These are phyloP conservation scores for Cucurbita pepo DNA, from an alignment of 306 rosid species.

Conservation along the genomic window DNA sequence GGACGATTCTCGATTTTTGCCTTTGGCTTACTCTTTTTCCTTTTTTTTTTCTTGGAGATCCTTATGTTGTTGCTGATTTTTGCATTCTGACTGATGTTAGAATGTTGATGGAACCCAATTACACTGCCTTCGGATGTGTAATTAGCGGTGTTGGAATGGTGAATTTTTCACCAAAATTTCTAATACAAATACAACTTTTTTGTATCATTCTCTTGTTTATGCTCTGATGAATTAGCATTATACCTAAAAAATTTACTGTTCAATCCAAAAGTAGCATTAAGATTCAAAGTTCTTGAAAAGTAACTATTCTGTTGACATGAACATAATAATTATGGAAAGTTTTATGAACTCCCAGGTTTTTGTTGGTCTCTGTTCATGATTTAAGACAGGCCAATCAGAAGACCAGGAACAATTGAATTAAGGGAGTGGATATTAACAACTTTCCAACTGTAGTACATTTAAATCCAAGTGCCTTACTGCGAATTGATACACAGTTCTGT, in stretches of 20 bases:
- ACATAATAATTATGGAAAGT: too few species aligned
- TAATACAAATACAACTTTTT: neutral
- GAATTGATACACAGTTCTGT: neutral
- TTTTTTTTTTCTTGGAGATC: neutral
- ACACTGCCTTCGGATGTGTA: neutral
- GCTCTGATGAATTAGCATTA: neutral
- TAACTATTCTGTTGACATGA: too few species aligned
- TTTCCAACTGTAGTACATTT: neutral
- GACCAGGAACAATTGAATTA: too few species aligned
- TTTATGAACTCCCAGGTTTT: too few species aligned
- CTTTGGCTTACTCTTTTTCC: neutral
- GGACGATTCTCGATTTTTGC: neutral
- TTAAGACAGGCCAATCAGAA: too few species aligned
- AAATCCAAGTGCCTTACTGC: neutral
- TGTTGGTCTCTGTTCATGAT: too few species aligned
- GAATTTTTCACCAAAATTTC: neutral
- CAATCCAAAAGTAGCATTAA: neutral
- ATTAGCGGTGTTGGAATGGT: neutral
- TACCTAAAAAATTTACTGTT: neutral
- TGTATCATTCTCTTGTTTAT: neutral
- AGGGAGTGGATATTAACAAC: too few species aligned
- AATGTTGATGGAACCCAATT: slow-evolving; percentile 5
- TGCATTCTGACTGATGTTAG: neutral
- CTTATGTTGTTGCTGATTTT: neutral
- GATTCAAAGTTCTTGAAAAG: neutral